Conservation (phyloP, 176 grass and related monocot genomes). For the Aegilops sharonensis region DNA sequence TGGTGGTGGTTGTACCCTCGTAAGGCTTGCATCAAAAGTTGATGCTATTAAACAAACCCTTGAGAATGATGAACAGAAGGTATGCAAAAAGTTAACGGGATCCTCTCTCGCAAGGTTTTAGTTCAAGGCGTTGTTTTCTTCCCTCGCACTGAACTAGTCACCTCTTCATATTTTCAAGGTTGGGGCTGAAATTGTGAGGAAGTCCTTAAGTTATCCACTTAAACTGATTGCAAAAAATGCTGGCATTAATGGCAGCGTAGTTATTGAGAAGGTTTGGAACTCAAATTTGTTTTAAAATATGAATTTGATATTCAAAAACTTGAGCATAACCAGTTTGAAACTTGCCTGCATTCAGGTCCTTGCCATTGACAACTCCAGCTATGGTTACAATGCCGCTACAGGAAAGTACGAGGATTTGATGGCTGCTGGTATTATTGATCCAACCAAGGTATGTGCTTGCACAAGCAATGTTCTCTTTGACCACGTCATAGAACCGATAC, state of each 20-base stretch:
- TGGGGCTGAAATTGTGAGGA: slow-evolving; percentile 80
- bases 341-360: slow-evolving; percentile 45
- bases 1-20: slow-evolving; percentile 84
- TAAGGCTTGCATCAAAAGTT: slow-evolving; percentile 74
- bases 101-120: background rate
- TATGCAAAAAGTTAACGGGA: background rate
- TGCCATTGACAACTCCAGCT: slow-evolving; percentile 68
- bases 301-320: background rate
- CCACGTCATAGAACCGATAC: background rate
- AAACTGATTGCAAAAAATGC: slow-evolving; percentile 92
- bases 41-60: slow-evolving; percentile 83
- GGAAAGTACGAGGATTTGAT: slow-evolving; percentile 89
- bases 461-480: background rate
- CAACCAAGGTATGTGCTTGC: slow-evolving; percentile 65
- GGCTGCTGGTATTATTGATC: slow-evolving; percentile 93
- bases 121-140: background rate
- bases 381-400: slow-evolving; percentile 84
- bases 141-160: background rate
- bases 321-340: background rate
- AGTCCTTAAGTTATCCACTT: slow-evolving; percentile 78
- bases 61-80: slow-evolving; percentile 95
- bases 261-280: slow-evolving; percentile 66
- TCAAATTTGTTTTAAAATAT: background rate
- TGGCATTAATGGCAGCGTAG: slow-evolving; percentile 85
- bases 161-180: slow-evolving; percentile 35